Evolutionary conservation across 1,284 basidiomycete species (phyloP).

Genomic region (Microbotryum lychnidis-dioicae): DNA sequence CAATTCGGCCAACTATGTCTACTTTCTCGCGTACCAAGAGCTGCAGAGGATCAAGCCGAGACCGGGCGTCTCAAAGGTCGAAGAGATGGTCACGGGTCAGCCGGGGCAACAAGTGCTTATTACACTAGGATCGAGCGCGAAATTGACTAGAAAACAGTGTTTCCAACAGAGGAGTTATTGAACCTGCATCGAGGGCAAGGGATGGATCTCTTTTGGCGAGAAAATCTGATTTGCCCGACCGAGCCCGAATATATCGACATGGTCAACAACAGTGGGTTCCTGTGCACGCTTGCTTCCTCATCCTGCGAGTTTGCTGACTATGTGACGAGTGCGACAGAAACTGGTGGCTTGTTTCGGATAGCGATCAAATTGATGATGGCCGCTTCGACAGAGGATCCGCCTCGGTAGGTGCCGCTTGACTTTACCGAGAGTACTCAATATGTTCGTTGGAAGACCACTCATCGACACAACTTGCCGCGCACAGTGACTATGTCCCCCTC

Average conservation of each 20-base stretch:
- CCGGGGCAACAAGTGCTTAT: background rate
- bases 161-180: constrained; percentile 63
- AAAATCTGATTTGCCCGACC: constrained; percentile 81
- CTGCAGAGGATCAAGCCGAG: constrained; percentile 42
- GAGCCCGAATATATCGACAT: constrained; percentile 92
- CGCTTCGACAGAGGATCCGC: constrained; percentile 47
- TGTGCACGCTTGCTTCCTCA: background rate
- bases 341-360: constrained; percentile 85
- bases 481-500: constrained; percentile 78
- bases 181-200: constrained; percentile 93
- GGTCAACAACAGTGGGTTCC: constrained; percentile 82
- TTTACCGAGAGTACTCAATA: too few species aligned
- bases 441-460: too few species aligned
- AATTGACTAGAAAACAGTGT: background rate
- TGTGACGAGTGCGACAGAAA: constrained; percentile 54
- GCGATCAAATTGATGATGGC: constrained; percentile 97
- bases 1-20: constrained; percentile 95
- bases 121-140: background rate
- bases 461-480: constrained; percentile 1
- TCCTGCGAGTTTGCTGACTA: background rate
- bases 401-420: background rate
- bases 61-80: constrained; percentile 21
- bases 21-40: constrained; percentile 79
- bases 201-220: constrained; percentile 88
- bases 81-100: constrained; percentile 37